Percentiles rank a stretch among this genome's conserved stretches.
Conservation (phyloP, 208 protist genomes). For the Crithidia fasciculata region DNA sequence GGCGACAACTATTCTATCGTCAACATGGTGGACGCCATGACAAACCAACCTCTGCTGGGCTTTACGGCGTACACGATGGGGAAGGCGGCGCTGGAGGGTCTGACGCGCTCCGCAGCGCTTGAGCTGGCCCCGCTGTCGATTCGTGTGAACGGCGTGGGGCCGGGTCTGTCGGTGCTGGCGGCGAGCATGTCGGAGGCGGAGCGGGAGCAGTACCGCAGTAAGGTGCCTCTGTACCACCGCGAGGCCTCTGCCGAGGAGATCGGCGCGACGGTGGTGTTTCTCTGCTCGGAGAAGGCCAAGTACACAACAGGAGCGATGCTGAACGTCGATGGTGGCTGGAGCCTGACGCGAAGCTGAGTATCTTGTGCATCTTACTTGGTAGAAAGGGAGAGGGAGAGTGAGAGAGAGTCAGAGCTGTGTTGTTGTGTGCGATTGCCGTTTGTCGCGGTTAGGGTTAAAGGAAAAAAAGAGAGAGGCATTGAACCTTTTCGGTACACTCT, state of each 20-base stretch:
- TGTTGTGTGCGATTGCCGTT: too few relatives aligned
- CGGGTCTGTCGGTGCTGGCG: constrained; percentile 61
- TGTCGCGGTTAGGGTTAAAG: too few relatives aligned
- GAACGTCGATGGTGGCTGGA: constrained; percentile 78
- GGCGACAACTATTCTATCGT: constrained; percentile 45
- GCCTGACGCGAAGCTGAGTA: constrained; percentile 52
- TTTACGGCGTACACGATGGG: constrained; percentile 83
- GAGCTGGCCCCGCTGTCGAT: constrained; percentile 68
- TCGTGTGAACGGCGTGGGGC: constrained; percentile 77
- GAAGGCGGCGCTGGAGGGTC: constrained; percentile 70
- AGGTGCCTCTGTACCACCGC: constrained; percentile 65
- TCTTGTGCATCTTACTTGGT: too few relatives aligned
- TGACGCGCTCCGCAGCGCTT: constrained; percentile 70
- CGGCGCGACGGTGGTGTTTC: constrained; percentile 58
- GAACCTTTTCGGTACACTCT: too few relatives aligned
- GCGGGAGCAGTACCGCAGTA: constrained; percentile 44
- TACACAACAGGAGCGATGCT: constrained; percentile 76
- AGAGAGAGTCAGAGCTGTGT: neutral
- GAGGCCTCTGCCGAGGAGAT: constrained; percentile 64
- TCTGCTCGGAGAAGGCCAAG: constrained; percentile 58
- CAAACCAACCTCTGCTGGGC: constrained; percentile 54
- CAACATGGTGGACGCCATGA: constrained; percentile 81
- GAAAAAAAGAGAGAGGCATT: too few relatives aligned
- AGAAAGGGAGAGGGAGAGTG: neutral
- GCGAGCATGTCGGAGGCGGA: constrained; percentile 42